Conservation (phyloP, 1,284 basidiomycete species). For the Leucoagaricus sp. region DNA sequence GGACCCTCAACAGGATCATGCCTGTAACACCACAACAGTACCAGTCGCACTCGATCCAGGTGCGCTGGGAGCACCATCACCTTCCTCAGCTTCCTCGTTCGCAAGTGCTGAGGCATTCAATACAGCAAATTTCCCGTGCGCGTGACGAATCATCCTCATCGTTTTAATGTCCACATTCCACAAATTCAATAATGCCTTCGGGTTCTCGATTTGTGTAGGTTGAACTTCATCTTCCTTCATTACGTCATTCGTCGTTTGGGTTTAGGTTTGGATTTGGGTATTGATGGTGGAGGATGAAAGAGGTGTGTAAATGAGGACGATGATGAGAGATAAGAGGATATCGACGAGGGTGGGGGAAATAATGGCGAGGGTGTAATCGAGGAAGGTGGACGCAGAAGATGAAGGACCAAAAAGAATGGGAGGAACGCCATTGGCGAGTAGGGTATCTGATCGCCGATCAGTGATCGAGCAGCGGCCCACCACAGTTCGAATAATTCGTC, state of each 20-base stretch:
- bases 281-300: neutral
- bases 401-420: constrained; percentile 48
- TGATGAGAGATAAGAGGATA: neutral
- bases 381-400: constrained; percentile 21
- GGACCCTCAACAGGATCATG: constrained; percentile 4
- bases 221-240: constrained; percentile 1
- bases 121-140: constrained; percentile 67
- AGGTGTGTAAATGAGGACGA: neutral
- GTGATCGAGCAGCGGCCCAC: constrained; percentile 73
- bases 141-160: constrained; percentile 66
- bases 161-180: constrained; percentile 78
- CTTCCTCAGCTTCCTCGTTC: constrained; percentile 48
- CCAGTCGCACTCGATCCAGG: constrained; percentile 19
- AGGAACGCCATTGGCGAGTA: constrained; percentile 69
- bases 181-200: constrained; percentile 55
- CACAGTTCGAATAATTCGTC: constrained; percentile 59
- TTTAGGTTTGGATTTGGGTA: constrained; percentile 28
- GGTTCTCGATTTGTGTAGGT: constrained; percentile 20
- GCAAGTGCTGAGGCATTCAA: constrained; percentile 44
- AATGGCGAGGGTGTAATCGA: neutral
- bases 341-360: neutral
- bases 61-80: constrained; percentile 23
- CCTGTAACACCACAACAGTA: constrained; percentile 20
- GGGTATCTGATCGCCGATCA: constrained; percentile 55
- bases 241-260: constrained; percentile 27